phyloP scores from a whole-genome alignment of 352 stramenopile genomes.

The Globisporangium radiosum region DNA sequence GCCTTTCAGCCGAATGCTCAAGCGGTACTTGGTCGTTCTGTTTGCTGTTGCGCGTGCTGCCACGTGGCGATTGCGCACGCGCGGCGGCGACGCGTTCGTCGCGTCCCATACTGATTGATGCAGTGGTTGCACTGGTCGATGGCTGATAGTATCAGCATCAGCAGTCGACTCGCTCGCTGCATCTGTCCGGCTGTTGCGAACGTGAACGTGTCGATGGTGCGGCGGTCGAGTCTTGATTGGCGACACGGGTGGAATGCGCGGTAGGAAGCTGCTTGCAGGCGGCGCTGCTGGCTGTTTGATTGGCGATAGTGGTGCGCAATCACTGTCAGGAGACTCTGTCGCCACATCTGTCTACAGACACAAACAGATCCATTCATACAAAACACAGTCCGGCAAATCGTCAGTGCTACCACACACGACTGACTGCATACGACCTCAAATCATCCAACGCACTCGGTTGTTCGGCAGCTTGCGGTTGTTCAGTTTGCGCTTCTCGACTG shows the following conservation, averaged over 20 bases:
- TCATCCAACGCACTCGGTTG: constrained; percentile 32
- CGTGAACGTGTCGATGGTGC: too few species aligned
- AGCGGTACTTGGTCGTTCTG: not conserved
- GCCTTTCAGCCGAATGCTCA: not conserved
- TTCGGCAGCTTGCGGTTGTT: constrained; percentile 47
- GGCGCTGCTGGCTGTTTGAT: constrained; percentile 1
- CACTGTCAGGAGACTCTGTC: too few species aligned
- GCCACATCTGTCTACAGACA: too few species aligned
- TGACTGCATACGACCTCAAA: not conserved
- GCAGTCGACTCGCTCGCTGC: too few species aligned
- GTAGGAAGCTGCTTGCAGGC: constrained; percentile 10
- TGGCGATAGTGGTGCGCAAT: not conserved
- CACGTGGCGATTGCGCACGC: constrained; percentile 30
- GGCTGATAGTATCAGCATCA: too few species aligned
- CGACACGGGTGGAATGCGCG: constrained; percentile 39
- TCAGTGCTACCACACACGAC: too few species aligned
- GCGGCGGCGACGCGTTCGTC: constrained; percentile 26
- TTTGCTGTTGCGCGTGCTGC: constrained; percentile 2
- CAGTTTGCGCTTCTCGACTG: constrained; percentile 40
- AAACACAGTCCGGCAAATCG: too few species aligned
- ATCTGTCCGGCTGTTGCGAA: too few species aligned
- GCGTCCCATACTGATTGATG: constrained; percentile 17
- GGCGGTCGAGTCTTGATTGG: constrained; percentile 39
- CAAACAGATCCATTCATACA: too few species aligned
- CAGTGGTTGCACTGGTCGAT: constrained; percentile 5